Evolutionary conservation across 805 yeast genomes (phyloP).

Genomic region (Torulaspora quercuum): DNA sequence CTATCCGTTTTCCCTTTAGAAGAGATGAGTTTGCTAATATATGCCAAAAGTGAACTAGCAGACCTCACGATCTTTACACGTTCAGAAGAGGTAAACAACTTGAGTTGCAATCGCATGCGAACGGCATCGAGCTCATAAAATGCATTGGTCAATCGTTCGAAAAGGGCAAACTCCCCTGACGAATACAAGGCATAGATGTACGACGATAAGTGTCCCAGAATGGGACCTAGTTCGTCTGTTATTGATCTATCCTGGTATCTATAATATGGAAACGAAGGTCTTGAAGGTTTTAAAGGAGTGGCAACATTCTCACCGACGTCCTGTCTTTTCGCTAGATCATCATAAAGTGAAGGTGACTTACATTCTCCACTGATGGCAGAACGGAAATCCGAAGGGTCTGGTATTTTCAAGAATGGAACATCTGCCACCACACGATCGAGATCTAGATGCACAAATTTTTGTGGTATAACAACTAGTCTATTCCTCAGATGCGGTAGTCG

Average conservation of each 20-base stretch:
- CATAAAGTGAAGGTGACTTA: slow-evolving; percentile 36
- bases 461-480: slow-evolving; percentile 59
- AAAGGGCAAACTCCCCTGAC: slow-evolving; percentile 63
- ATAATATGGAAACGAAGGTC: slow-evolving; percentile 57
- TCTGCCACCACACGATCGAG: slow-evolving; percentile 43
- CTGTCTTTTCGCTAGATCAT: slow-evolving; percentile 21
- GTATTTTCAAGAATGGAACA: slow-evolving; percentile 32
- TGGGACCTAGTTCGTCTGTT: slow-evolving; percentile 54
- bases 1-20: slow-evolving; percentile 40
- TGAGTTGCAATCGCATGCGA: slow-evolving; percentile 49
- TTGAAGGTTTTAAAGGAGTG: slow-evolving; percentile 29
- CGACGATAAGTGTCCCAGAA: slow-evolving; percentile 54
- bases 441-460: slow-evolving; percentile 47
- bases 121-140: slow-evolving; percentile 58
- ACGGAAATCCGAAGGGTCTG: slow-evolving; percentile 26
- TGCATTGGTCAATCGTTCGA: slow-evolving; percentile 50
- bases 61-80: slow-evolving; percentile 45
- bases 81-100: slow-evolving; percentile 55
- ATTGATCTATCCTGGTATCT: slow-evolving; percentile 44
- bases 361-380: slow-evolving; percentile 11
- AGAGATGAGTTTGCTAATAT: slow-evolving; percentile 58
- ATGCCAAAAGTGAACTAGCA: slow-evolving; percentile 51
- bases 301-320: not conserved
- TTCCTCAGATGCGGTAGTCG: slow-evolving; percentile 56
- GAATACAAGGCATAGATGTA: slow-evolving; percentile 70